Conservation (phyloP, 2,329 filamentous ascomycete genomes). For the Neofusicoccum laricinum region DNA sequence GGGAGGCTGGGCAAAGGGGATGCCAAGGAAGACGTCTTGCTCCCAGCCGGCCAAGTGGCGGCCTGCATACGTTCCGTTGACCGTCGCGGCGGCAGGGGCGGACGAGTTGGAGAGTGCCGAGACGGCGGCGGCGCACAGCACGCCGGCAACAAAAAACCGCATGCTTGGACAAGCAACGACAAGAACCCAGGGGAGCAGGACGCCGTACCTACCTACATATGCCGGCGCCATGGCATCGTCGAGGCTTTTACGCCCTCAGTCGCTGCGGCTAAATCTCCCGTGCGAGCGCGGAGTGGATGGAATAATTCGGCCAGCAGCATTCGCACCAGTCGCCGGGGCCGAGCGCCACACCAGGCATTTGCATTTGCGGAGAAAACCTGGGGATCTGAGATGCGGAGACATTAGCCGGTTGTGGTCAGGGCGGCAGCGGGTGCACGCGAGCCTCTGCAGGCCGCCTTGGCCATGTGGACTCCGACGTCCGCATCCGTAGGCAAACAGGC, state of each 20-base stretch:
- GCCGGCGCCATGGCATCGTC: not conserved
- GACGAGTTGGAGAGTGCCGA: constrained; percentile 8
- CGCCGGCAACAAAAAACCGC: not conserved
- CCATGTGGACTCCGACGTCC: too few relatives aligned
- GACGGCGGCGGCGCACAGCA: not conserved
- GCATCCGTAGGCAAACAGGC: too few relatives aligned
- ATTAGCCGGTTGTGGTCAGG: not conserved
- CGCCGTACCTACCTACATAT: not conserved
- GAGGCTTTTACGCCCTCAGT: not conserved
- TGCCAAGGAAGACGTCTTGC: constrained; percentile 26
- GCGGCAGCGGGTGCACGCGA: not conserved
- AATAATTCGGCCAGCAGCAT: not conserved
- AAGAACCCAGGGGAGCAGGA: not conserved
- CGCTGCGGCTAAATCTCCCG: not conserved
- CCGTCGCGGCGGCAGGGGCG: not conserved
- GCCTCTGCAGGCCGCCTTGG: not conserved
- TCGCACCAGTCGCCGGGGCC: not conserved
- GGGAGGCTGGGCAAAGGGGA: constrained; percentile 36
- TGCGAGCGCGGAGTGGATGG: constrained; percentile 8
- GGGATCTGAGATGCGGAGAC: not conserved
- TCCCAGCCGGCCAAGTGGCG: constrained; percentile 14
- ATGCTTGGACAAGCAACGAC: not conserved
- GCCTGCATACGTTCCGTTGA: constrained; percentile 17
- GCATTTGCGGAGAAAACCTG: not conserved
- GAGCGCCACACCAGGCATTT: not conserved